phyloP scores from a whole-genome alignment of 2,329 filamentous ascomycete genomes.

The Pyrenophora seminiperda region DNA sequence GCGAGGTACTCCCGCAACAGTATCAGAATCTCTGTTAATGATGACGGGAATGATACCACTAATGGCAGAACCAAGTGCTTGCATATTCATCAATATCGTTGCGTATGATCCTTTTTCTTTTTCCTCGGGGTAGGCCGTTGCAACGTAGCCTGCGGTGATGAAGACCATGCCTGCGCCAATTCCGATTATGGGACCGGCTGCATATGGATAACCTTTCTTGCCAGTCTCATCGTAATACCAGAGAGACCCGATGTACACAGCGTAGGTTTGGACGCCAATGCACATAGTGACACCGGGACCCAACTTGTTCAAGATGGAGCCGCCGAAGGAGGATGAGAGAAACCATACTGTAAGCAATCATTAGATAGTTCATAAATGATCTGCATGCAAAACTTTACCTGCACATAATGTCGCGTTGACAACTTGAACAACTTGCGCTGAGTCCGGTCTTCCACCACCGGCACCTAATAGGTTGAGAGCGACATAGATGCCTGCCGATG shows the following conservation, averaged over 20 bases:
- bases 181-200: slow-evolving; percentile 38
- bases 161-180: slow-evolving; percentile 43
- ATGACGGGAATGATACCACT: slow-evolving; percentile 41
- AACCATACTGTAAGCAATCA: slow-evolving; percentile 34
- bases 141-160: slow-evolving; percentile 40
- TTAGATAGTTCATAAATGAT: background rate
- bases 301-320: slow-evolving; percentile 40
- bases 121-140: slow-evolving; percentile 40
- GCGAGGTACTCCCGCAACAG: slow-evolving; percentile 35
- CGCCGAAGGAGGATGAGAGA: slow-evolving; percentile 41
- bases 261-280: slow-evolving; percentile 39
- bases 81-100: slow-evolving; percentile 41
- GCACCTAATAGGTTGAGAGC: slow-evolving; percentile 39
- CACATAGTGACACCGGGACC: slow-evolving; percentile 41
- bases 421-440: slow-evolving; percentile 41
- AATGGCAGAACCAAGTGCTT: slow-evolving; percentile 36
- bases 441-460: slow-evolving; percentile 36
- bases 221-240: slow-evolving; percentile 43
- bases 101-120: slow-evolving; percentile 37
- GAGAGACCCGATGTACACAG: slow-evolving; percentile 39
- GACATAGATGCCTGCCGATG: slow-evolving; percentile 39
- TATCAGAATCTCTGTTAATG: slow-evolving; percentile 38
- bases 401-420: slow-evolving; percentile 42
- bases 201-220: slow-evolving; percentile 39
- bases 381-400: background rate